Evolutionary conservation across 495 filamentous ascomycete genomes (phyloP).

Genomic region (Penicillium ochrochloron): DNA sequence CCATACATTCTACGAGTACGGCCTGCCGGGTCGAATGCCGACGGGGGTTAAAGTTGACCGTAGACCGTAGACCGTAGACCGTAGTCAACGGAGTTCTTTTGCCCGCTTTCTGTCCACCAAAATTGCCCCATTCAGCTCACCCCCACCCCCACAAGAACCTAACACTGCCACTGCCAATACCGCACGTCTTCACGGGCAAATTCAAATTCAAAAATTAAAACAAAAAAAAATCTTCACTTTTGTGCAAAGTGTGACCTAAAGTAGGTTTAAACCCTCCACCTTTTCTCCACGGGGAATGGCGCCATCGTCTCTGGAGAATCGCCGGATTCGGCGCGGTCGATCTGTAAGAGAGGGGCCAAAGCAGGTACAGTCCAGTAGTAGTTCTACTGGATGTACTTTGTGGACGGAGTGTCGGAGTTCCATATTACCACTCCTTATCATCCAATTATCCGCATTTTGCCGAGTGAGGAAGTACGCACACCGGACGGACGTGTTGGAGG

Average conservation of each 20-base stretch:
- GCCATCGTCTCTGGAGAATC: slow-evolving; percentile 23
- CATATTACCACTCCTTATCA: neutral
- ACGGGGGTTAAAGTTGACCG: neutral
- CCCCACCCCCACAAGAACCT: neutral
- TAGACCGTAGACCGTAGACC: neutral
- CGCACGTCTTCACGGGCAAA: neutral
- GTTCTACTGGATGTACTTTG: too few species aligned
- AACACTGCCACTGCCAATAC: neutral
- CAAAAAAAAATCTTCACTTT: neutral
- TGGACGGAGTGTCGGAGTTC: neutral
- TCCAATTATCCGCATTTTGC: slow-evolving; percentile 11
- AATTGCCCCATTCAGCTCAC: neutral
- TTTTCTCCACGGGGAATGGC: slow-evolving; percentile 26
- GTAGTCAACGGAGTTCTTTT: neutral
- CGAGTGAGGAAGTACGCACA: neutral
- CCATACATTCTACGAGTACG: neutral
- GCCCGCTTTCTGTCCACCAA: neutral
- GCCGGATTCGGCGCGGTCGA: slow-evolving; percentile 26
- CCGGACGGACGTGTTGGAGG: neutral
- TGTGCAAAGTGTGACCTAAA: neutral
- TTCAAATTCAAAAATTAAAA: neutral
- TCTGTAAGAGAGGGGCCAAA: slow-evolving; percentile 22
- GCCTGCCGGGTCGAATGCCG: neutral
- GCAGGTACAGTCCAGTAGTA: slow-evolving; percentile 21
- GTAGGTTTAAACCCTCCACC: slow-evolving; percentile 1